Base-by-base conservation (phyloP, 495 filamentous ascomycete genomes). In the Platismatia glauca region DNA sequence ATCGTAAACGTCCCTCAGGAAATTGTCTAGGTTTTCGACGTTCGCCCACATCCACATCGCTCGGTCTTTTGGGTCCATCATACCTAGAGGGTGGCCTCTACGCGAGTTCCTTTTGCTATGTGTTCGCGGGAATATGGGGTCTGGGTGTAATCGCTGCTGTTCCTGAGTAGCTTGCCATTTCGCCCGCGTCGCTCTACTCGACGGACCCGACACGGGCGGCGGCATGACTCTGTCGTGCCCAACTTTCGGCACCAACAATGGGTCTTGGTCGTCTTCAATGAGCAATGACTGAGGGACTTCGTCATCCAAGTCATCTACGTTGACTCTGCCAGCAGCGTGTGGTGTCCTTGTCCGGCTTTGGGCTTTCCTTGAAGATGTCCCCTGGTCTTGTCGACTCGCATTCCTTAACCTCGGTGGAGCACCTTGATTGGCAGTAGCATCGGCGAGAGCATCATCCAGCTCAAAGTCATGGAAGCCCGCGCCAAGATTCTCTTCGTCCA, bases 21-120 rank as follows among this genome's bases (percentile, higher is more conserved):
- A 97, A 63, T 85, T 87, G 72, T 98, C 94, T 62, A 98, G 76
- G 70, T 97, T 94, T 52, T 86, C 83, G 37, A 95, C 89, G 69
- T 96, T 97, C 61, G 89, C 89, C 91, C 94, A 98, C 70, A 87
- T 86, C 88, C 92, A 97, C 81, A 96, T 86, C 5, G 94, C 93
- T 72, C 85, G 89, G 68, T 91, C 85, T 74, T 86, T 89, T 16
- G 87, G 86, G 69, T 86, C 84, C 41, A 79, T 73, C 67, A 84
- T 66, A 57, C 75, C 73, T 70, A 87, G 65, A 57, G 78, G 67
- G 39, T 77, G 69, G 65, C 72, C 61, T 70, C 74, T 67, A 63
- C 72, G 63, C 20, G 50, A 20, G 56, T 71, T 11, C n/a, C 5
- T 15, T 46, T 24, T 44, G 18, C 55, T 38, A 27, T 44, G 24